Base-by-base conservation (phyloP, 352 stramenopile species). In the Phytopythium montanum region DNA sequence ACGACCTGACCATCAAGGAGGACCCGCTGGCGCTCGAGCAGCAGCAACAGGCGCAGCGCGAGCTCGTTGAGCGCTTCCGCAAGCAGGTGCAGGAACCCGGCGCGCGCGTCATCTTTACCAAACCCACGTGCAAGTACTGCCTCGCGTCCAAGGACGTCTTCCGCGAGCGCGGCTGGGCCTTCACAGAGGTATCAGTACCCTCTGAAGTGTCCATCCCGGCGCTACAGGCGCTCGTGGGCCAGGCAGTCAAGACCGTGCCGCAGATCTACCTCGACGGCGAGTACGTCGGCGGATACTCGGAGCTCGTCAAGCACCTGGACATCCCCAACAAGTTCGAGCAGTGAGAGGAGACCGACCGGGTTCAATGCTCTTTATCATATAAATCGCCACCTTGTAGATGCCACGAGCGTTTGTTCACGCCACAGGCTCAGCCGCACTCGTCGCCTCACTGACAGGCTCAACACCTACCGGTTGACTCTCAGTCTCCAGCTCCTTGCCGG, bases 91-190 rank as follows among this genome's bases (percentile, higher is more conserved):
- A 71, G 39, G 52, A 56, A 16, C 85, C 81, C 52, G 77, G 79
- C 44, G 83, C 90, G 39, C 75, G 61, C 23, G 61, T 89, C 34
- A 62, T 87, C 49, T 89, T 92, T 56, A 89, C 80, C 6, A 91
- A 90, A 52, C 79, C 82, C 26, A 85, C 67, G 44, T 94, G 85
- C 72, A 91, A 90, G 56, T 94, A 70, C 69, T 94, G 82, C 54
- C 34, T 79, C 28, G 77, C 76, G 19, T 56, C 76, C 21, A 94
- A 94, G 60, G 75, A 88, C 23, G 42, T 80, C 38, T 75, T 94
- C 46, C 62, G 61, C 10, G 66, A 80, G 50, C 71, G 67, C 25
- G 75, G 74, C n/a, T 89, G 79, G 76, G 59, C 67, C 23, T 94
- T 76, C 44, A 65, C 88, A n/a, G 85, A 92, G 54, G 68, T 88